Base-by-base conservation (phyloP, 495 filamentous ascomycete species). In the Pseudevernia furfuracea region DNA sequence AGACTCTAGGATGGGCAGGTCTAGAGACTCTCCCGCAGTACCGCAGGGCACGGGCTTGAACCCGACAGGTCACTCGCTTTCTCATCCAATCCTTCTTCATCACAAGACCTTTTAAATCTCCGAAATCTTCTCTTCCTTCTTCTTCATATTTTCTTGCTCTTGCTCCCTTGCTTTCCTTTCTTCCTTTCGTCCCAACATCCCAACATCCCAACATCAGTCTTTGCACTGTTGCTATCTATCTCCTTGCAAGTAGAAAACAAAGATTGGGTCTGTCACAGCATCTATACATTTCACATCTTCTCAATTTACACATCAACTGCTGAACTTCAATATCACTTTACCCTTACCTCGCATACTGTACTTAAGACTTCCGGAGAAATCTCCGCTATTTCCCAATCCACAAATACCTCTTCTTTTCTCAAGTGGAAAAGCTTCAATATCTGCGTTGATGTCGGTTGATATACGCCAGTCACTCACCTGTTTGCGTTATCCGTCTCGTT, bases 381-480 rank as follows among this genome's bases (percentile, higher is more conserved):
- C 5, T 11, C 52, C 52, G 52, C 4, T 0, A 11, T 21, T 21
- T 3, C 17, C 11, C n/a, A 21, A 7, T 21, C 28, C 23, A 55
- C 0, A 34, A 4, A 55, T 11, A 15, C 11, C 7, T 23, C 2
- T 34, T 46, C 56, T 67, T 38, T 12, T 56, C 61, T 64, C 59
- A 25, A 28, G 17, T n/a, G 15, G 3, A 61, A 41, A 44, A 32
- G n/a, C 57, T 57, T 43, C 34, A 59, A 53, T 21, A 59, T 59
- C 56, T 68, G 63, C 68, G 69, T 89, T 87, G 85, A 89, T 89
- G 87, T 89, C 87, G 84, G 84, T 85, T 86, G 84, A 87, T 77
- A 77, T 84, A 72, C 85, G 86, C 72, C 80, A 84, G 76, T 82
- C 83, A 71, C 81, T 86, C 71, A 81, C 85, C 66, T 88, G 85